Evolutionary conservation across 495 filamentous ascomycete species (phyloP), one percentile per base, ranked within the genome.

Genomic region (Echria macrotheca): DNA sequence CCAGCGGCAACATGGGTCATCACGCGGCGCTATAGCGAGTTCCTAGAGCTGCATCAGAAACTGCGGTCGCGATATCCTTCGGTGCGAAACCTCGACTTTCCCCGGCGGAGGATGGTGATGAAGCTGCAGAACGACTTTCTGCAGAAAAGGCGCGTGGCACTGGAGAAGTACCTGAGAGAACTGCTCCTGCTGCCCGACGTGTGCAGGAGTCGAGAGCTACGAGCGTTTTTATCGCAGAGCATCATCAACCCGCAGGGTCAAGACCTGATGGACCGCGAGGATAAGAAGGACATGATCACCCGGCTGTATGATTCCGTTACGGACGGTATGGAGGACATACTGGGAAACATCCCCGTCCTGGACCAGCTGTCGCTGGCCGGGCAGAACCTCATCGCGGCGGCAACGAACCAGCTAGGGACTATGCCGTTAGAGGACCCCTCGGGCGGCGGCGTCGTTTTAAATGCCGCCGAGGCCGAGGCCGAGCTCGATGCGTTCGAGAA

Each of bases 321-420:
- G 3, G 91, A 97, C 61, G 94, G 93, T 25, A 95, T 97, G 90
- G 94, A 99, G 67, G 93, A 99, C 55, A 90, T 97, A 42, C 73
- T 98, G 33, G 71, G 94, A 31, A 96, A 95, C 61, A 91, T 97
- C 41, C 89, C 93, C 4, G 88, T 97, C 0, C 79, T 98, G 10
- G 94, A 97, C 55, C 94, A 97, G 60, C 79, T 98, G 6, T 95
- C 90, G 10, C 76, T 91, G 2, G 89, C 93, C 4, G 89, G 91
- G 0, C 90, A 96, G 61, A 96, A 91, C 57, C 76, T 98, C 23
- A 87, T 98, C 26, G 87, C 88, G 5, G 88, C 90, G 17, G 89
- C 91, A 6, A 87, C 89, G 3, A 85, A 73, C 50, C 89, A 94
- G 63, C 77, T 87, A 47, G 79, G 71, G 53, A 71, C 72, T 12